Evolutionary conservation across 2,329 filamentous ascomycete species (phyloP), one percentile per base, ranked within the genome.

Genomic region (Colletotrichum melonis): DNA sequence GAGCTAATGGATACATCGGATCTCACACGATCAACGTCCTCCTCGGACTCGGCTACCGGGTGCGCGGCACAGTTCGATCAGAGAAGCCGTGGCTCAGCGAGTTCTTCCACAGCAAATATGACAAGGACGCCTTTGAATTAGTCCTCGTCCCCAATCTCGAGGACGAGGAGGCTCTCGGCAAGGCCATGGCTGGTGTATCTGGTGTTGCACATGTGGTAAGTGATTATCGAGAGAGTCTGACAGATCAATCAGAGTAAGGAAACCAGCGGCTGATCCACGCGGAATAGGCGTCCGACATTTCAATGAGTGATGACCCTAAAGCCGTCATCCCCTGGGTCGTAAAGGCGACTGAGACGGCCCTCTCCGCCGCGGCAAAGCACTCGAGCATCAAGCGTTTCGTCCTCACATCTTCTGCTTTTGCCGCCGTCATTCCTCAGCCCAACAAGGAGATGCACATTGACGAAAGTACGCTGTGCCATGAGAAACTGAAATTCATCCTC

Each of bases 11-110:
- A 3, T 81, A 82, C 66, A 78, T 87, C 4, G 85, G 78, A 7
- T 83, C 82, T 1, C 81, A 86, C 14, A 78, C 84, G 12, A 81
- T 80, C 3, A 80, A 84, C 54, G 78, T 83, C 54, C 75, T 85
- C 14, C 80, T 87, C 0, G 63, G 76, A 1, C 76, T 76, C 0
- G 86, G 86, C 14, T 86, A 84, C 72, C 80, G 79, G 4, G 85
- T 88, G 24, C 84, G 85, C n/a, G 86, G 86, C 1, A 86, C 84
- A 2, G 82, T 83, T 11, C 85, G 86, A 3, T 60, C 70, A 54
- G n/a, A 82, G 67, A 79, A 76, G 28, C 65, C 78, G 0, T 84
- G 82, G 81, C 59, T 82, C 14, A 72, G 62, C 1, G 71, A 77
- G 2, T 63, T 78, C 0, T 81, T 82, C 26, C 79, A 80, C 6